These are phyloP conservation scores for Golubevia pallescens DNA, from an alignment of 1,284 basidiomycete genomes.

Conservation along the genomic window DNA sequence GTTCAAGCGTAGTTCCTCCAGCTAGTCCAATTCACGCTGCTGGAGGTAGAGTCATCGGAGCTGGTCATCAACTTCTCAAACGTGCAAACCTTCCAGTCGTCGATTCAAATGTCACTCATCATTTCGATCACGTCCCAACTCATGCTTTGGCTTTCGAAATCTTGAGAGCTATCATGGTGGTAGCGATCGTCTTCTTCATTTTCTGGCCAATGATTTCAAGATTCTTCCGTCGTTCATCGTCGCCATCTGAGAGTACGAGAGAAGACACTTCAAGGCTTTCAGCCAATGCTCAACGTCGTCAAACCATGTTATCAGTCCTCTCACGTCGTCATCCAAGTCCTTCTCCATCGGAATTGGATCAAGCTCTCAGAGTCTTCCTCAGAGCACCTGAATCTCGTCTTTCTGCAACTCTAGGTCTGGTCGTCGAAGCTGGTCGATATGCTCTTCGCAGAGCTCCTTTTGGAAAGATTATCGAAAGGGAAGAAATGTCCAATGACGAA, in stretches of 20 bases:
- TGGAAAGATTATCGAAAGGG: no score
- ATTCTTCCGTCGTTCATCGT: conserved; percentile 9
- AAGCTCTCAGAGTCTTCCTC: conserved; percentile 14
- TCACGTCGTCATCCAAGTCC: conserved; percentile 9
- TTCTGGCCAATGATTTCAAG: conserved; percentile 29
- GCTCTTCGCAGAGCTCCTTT: no score
- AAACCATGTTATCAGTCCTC: conserved; percentile 15
- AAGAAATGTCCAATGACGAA: not conserved
- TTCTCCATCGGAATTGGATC: conserved; percentile 11
- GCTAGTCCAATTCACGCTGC: conserved; percentile 15
- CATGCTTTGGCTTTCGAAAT: conserved; percentile 41
- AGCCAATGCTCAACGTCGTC: conserved; percentile 10
- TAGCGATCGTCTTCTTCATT: conserved; percentile 28
- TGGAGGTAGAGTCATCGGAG: conserved; percentile 33
- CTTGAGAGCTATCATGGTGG: conserved; percentile 30
- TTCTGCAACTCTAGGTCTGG: no score
- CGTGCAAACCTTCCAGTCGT: conserved; percentile 21
- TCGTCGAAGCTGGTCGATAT: no score
- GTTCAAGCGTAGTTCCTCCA: conserved; percentile 13
- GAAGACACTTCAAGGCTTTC: conserved; percentile 10
- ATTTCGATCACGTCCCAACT: conserved; percentile 38
- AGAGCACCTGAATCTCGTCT: conserved; percentile 12
- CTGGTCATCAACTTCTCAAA: conserved; percentile 54
- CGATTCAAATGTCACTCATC: conserved; percentile 10
- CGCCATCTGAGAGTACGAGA: conserved; percentile 4